phyloP scores from a whole-genome alignment of 495 filamentous ascomycete species.

The Parathielavia appendiculata region DNA sequence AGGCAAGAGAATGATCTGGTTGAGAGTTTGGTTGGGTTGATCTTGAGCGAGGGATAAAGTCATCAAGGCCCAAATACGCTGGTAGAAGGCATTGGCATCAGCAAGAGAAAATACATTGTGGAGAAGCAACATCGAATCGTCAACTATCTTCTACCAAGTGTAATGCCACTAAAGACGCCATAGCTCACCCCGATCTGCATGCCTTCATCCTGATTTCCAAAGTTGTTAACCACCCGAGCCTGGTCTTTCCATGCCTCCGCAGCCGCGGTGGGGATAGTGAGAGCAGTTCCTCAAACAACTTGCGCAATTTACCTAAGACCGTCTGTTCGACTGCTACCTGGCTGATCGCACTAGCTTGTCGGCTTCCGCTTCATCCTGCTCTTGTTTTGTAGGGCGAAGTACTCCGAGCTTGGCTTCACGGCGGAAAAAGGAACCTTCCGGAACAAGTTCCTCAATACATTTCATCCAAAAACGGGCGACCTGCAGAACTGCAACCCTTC shows the following conservation, averaged over 20 bases:
- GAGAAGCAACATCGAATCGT: not conserved
- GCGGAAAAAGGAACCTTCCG: too few relatives aligned
- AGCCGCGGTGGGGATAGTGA: constrained; percentile 32
- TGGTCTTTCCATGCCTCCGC: constrained; percentile 17
- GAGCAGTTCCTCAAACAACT: constrained; percentile 33
- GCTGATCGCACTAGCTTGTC: constrained; percentile 26
- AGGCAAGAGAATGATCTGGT: too few relatives aligned
- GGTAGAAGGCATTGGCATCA: not conserved
- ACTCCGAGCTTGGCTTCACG: constrained; percentile 29
- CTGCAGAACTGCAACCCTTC: too few relatives aligned
- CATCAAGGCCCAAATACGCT: not conserved
- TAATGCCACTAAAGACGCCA: constrained; percentile 10
- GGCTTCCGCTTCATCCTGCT: constrained; percentile 26
- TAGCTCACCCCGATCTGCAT: constrained; percentile 12
- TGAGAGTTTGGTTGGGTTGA: too few relatives aligned
- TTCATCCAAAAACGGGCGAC: too few relatives aligned
- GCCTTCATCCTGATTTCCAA: constrained; percentile 14
- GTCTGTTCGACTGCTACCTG: constrained; percentile 33
- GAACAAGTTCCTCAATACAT: too few relatives aligned
- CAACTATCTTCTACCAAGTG: constrained; percentile 11
- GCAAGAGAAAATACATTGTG: not conserved
- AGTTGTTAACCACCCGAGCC: constrained; percentile 6
- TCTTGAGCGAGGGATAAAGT: too few relatives aligned
- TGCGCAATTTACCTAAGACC: constrained; percentile 27
- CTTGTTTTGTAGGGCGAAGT: constrained; percentile 26